Percentiles rank a stretch among this genome's conserved stretches.
Conservation (phyloP, 768 basidiomycete genomes). For the Psilocybe cyanescens region DNA sequence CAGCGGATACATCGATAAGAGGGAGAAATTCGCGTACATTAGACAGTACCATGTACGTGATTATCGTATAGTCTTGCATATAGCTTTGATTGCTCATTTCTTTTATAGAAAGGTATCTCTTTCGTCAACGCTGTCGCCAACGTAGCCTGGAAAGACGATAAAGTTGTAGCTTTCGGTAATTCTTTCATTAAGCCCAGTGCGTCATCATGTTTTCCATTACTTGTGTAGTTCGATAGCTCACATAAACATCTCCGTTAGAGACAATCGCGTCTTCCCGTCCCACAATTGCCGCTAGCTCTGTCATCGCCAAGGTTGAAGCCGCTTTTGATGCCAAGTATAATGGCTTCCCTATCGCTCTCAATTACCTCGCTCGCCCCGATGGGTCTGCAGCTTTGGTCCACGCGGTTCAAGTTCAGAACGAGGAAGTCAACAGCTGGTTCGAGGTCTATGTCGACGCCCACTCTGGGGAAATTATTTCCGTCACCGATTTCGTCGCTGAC, state of each 20-base stretch:
- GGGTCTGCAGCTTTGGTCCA: slow-evolving; percentile 43
- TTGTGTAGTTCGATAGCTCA: slow-evolving; percentile 10
- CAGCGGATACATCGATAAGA: slow-evolving; percentile 18
- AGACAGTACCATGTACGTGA: slow-evolving; percentile 20
- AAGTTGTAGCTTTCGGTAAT: slow-evolving; percentile 35
- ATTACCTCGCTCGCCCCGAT: slow-evolving; percentile 33
- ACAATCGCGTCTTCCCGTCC: slow-evolving; percentile 12
- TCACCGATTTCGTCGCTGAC: slow-evolving; percentile 51
- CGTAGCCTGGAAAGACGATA: slow-evolving; percentile 17
- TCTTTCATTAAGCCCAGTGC: slow-evolving; percentile 35
- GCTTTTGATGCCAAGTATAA: slow-evolving; percentile 44
- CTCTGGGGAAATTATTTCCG: slow-evolving; percentile 44
- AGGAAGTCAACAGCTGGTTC: slow-evolving; percentile 44
- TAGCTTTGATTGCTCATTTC: background rate
- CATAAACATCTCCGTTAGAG: slow-evolving; percentile 1
- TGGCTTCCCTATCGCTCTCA: slow-evolving; percentile 36
- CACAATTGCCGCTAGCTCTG: slow-evolving; percentile 26
- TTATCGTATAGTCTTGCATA: too few relatives aligned
- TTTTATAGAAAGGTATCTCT: slow-evolving; percentile 19
- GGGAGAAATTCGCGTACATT: slow-evolving; percentile 20
- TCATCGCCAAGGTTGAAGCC: slow-evolving; percentile 40
- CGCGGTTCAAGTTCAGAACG: slow-evolving; percentile 34
- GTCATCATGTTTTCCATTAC: slow-evolving; percentile 25
- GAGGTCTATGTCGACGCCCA: slow-evolving; percentile 63
- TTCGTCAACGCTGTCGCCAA: slow-evolving; percentile 36